Evolutionary conservation across 805 yeast species (phyloP).

Genomic region (Wickerhamiella kazuoi): DNA sequence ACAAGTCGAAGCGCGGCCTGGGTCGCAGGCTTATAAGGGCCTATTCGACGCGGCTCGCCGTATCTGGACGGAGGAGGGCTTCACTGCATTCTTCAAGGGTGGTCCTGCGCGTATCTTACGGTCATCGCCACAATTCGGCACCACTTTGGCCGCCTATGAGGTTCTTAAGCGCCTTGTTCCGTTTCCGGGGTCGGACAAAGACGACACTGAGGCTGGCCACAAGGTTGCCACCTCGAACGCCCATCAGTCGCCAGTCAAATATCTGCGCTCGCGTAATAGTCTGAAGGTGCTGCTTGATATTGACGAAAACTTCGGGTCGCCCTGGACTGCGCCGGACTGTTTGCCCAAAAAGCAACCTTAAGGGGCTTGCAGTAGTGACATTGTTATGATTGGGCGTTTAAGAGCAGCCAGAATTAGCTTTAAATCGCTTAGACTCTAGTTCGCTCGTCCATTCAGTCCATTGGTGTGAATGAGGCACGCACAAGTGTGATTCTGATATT

Average conservation of each 20-base stretch:
- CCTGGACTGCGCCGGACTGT: slow-evolving; percentile 5
- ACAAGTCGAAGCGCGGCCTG: slow-evolving; percentile 64
- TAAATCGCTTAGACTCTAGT: too few species aligned
- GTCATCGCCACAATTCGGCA: slow-evolving; percentile 96
- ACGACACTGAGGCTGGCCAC: slow-evolving; percentile 27
- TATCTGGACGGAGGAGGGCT: slow-evolving; percentile 67
- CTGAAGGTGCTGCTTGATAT: slow-evolving; percentile 27
- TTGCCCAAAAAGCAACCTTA: too few species aligned
- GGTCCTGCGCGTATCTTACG: slow-evolving; percentile 87
- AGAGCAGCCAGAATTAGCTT: too few species aligned
- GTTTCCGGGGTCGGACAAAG: slow-evolving; percentile 26
- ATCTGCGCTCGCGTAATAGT: slow-evolving; percentile 26
- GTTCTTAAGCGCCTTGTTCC: slow-evolving; percentile 68
- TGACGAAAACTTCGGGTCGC: slow-evolving; percentile 29
- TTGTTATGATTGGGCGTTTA: too few species aligned
- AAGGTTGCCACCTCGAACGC: slow-evolving; percentile 22
- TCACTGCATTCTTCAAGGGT: slow-evolving; percentile 82
- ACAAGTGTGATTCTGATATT: too few species aligned
- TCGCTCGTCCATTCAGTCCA: too few species aligned
- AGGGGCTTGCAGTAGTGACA: too few species aligned
- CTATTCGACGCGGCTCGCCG: slow-evolving; percentile 59
- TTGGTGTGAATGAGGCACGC: too few species aligned
- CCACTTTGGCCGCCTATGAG: slow-evolving; percentile 94
- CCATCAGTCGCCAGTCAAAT: slow-evolving; percentile 20
- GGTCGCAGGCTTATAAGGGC: slow-evolving; percentile 62